Evolutionary conservation across 768 basidiomycete genomes (phyloP), one percentile per base, ranked within the genome.

Genomic region (Pleurotus tuoliensis): DNA sequence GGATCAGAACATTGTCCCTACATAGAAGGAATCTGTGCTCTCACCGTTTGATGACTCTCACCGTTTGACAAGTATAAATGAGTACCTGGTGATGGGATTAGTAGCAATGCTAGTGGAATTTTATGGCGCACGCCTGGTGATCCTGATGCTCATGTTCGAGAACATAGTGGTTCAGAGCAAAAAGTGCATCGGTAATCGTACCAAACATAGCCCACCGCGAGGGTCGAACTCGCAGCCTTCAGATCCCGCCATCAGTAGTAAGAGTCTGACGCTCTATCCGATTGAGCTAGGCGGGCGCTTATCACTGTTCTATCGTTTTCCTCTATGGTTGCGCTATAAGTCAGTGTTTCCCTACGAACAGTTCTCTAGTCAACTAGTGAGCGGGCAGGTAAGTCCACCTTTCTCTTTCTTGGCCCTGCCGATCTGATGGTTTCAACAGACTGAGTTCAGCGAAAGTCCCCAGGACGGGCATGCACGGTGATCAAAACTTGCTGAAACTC

Each of bases 141-240:
- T 34, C 30, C 11, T 34, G 30, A 34, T 34, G 30, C 11, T 34
- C 30, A 34, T 34, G 30, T 25, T 25, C 24, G 24, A 24, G 24
- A 25, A 25, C 24, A 25, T 25, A 25, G 11, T 34, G 30, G 30
- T 34, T 34, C 30, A 25, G 22, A 47, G 22, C 20, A 20, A 47
- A 47, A 47, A 47, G 15, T 47, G 43, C 20, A 16, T 44, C 20
- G 43, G 43, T 44, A 44, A 47, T 22, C 15, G 20, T 47, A 47
- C 24, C 47, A 22, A 47, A 22, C 47, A 15, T 82, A 85, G 83
- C 83, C 84, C 83, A 84, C 82, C 84, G 84, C 84, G 84, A 83
- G 84, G 84, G 79, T 86, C 84, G 84, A 86, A 86, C 84, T 83
- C 84, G 84, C 84, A 86, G 82, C 84, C 84, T 86, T 86, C 82